Percentiles rank a stretch among this genome's conserved stretches.
phyloP scores from a whole-genome alignment of 768 basidiomycete genomes.

The Pulveroboletus frians region DNA sequence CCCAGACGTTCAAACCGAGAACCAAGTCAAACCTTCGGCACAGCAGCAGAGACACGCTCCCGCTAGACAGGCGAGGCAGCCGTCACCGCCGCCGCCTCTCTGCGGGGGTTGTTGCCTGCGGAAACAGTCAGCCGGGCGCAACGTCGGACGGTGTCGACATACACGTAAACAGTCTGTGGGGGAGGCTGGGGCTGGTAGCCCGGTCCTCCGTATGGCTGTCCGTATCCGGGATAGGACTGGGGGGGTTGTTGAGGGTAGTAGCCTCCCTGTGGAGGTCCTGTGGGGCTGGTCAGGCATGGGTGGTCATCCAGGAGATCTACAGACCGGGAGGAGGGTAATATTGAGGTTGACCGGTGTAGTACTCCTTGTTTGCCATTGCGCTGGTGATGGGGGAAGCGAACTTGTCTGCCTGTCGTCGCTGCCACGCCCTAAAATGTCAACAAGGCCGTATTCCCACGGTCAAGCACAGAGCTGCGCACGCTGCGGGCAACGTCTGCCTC shows the following conservation, averaged over 20 bases:
- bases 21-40: slow-evolving; percentile 38
- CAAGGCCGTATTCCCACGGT: slow-evolving; percentile 20
- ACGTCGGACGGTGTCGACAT: slow-evolving; percentile 25
- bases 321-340: slow-evolving; percentile 55
- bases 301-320: not conserved
- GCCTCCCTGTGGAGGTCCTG: slow-evolving; percentile 53
- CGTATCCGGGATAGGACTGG: slow-evolving; percentile 53
- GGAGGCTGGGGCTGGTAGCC: slow-evolving; percentile 57
- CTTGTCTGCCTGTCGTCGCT: slow-evolving; percentile 10
- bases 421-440: slow-evolving; percentile 23
- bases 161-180: slow-evolving; percentile 85
- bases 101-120: slow-evolving; percentile 39
- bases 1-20: slow-evolving; percentile 22
- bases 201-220: slow-evolving; percentile 28
- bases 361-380: slow-evolving; percentile 71
- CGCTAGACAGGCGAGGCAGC: slow-evolving; percentile 45
- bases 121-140: slow-evolving; percentile 1
- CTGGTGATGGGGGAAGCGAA: slow-evolving; percentile 14
- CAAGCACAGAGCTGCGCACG: not conserved
- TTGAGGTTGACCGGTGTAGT: slow-evolving; percentile 52
- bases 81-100: slow-evolving; percentile 31
- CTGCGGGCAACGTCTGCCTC: not conserved
- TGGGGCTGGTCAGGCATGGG: slow-evolving; percentile 36
- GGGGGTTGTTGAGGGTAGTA: slow-evolving; percentile 75
- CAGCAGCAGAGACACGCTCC: slow-evolving; percentile 47